These are phyloP conservation scores for Sporopachydermia cereana DNA, from an alignment of 1,139 yeast species.

Conservation along the genomic window DNA sequence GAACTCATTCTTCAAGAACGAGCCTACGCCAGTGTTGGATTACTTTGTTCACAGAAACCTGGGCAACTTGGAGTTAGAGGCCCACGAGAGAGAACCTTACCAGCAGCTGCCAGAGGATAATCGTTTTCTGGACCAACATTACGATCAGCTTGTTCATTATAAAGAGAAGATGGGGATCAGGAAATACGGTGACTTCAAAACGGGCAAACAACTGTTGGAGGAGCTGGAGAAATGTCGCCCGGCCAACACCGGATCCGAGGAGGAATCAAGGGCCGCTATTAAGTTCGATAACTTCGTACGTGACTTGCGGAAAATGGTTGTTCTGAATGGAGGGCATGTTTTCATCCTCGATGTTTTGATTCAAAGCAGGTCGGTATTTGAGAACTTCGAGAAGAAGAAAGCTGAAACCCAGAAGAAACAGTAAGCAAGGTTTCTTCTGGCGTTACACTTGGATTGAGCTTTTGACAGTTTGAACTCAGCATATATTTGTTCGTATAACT, in stretches of 20 bases:
- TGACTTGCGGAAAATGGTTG: neutral
- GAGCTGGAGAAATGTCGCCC: neutral
- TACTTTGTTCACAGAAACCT: neutral
- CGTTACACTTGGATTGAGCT: too few species aligned
- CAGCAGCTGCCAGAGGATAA: conserved; percentile 4
- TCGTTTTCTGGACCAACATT: conserved; percentile 4
- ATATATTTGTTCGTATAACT: too few species aligned
- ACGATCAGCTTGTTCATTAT: neutral
- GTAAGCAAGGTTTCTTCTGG: too few species aligned
- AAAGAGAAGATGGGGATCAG: neutral
- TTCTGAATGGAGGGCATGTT: conserved; percentile 3
- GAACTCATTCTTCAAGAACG: too few species aligned
- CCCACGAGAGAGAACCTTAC: conserved; percentile 1
- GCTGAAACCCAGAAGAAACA: conserved; percentile 3
- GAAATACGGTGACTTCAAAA: conserved; percentile 1
- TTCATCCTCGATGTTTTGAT: conserved; percentile 3
- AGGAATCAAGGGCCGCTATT: neutral
- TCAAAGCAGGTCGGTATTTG: conserved; percentile 3
- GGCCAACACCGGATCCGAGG: neutral
- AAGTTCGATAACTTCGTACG: neutral
- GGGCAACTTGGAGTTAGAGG: conserved; percentile 3
- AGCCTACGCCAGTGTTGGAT: conserved; percentile 3
- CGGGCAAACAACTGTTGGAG: neutral
- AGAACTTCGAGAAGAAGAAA: neutral
- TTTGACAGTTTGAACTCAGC: too few species aligned